phyloP scores from a whole-genome alignment of 2,329 filamentous ascomycete genomes.

The Dactylellina parvicollis region DNA sequence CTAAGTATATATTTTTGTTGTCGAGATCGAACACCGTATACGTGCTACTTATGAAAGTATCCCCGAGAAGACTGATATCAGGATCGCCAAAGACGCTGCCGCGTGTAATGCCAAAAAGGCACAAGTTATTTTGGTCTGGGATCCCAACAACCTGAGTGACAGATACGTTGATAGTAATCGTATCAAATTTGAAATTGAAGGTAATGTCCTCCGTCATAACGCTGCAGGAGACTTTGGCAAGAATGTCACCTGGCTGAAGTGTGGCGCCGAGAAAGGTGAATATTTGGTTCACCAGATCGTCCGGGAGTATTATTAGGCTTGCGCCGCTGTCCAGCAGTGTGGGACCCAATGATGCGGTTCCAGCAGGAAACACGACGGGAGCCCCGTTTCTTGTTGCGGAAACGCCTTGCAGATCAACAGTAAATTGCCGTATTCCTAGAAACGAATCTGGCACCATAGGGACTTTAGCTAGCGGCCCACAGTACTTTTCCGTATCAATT shows the following conservation, averaged over 20 bases:
- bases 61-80: slow-evolving; percentile 66
- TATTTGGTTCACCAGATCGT: slow-evolving; percentile 3
- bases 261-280: slow-evolving; percentile 12
- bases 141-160: slow-evolving; percentile 21
- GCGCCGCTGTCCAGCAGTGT: slow-evolving; percentile 10
- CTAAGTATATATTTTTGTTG: slow-evolving; percentile 66
- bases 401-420: slow-evolving; percentile 7
- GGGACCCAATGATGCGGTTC: slow-evolving; percentile 16
- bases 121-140: slow-evolving; percentile 60
- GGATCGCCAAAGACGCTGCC: slow-evolving; percentile 56
- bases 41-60: slow-evolving; percentile 70
- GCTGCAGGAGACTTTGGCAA: slow-evolving; percentile 22
- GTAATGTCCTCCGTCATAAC: slow-evolving; percentile 21
- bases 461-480: slow-evolving; percentile 20
- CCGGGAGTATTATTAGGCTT: slow-evolving; percentile 24
- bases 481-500: slow-evolving; percentile 26
- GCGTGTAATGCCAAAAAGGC: slow-evolving; percentile 69
- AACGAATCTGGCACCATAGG: slow-evolving; percentile 11
- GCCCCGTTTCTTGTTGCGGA: slow-evolving; percentile 14
- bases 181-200: slow-evolving; percentile 20
- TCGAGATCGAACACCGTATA: slow-evolving; percentile 69
- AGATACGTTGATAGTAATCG: slow-evolving; percentile 25
- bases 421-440: slow-evolving; percentile 17
- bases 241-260: not conserved
- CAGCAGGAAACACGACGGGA: slow-evolving; percentile 9